A percentile compares a stretch with the other conserved stretches of the same genome.
Conservation (phyloP, 495 filamentous ascomycete genomes). For the Penicillium fimorum region DNA sequence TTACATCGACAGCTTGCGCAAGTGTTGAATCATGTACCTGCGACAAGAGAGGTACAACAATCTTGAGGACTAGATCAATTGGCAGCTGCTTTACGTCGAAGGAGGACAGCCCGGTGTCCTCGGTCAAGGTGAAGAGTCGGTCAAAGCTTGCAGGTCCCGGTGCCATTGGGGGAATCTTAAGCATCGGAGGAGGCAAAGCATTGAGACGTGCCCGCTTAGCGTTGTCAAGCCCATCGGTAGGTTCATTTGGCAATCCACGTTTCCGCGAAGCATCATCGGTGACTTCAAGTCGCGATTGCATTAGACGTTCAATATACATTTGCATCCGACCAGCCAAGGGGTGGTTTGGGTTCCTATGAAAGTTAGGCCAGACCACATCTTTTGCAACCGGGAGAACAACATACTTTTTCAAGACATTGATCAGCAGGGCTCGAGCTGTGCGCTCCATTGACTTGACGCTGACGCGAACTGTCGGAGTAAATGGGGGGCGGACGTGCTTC, state of each 20-base stretch:
- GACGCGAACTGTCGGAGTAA: slow-evolving; percentile 76
- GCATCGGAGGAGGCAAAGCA: slow-evolving; percentile 48
- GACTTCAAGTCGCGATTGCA: slow-evolving; percentile 68
- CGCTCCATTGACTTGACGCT: slow-evolving; percentile 91
- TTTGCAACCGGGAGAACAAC: slow-evolving; percentile 3
- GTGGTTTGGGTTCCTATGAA: slow-evolving; percentile 64
- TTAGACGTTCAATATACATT: slow-evolving; percentile 74
- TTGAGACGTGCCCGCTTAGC: slow-evolving; percentile 69
- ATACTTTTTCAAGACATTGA: slow-evolving; percentile 77
- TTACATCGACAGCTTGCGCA: slow-evolving; percentile 64
- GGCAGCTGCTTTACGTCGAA: slow-evolving; percentile 84
- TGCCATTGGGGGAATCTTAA: slow-evolving; percentile 63
- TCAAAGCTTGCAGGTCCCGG: slow-evolving; percentile 73
- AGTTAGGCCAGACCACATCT: neutral
- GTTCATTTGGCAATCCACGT: slow-evolving; percentile 62
- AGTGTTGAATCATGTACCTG: slow-evolving; percentile 62
- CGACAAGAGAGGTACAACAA: slow-evolving; percentile 68
- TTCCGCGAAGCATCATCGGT: slow-evolving; percentile 74
- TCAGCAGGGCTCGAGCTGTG: slow-evolving; percentile 76
- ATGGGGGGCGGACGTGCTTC: slow-evolving; percentile 68
- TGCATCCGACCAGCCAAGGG: slow-evolving; percentile 70
- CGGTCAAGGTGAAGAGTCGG: slow-evolving; percentile 79
- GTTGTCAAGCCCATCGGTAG: slow-evolving; percentile 65
- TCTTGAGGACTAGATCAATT: slow-evolving; percentile 67
- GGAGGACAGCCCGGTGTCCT: slow-evolving; percentile 64